phyloP scores from a whole-genome alignment of 2,329 filamentous ascomycete species.

The Cladobotryum protrusum region DNA sequence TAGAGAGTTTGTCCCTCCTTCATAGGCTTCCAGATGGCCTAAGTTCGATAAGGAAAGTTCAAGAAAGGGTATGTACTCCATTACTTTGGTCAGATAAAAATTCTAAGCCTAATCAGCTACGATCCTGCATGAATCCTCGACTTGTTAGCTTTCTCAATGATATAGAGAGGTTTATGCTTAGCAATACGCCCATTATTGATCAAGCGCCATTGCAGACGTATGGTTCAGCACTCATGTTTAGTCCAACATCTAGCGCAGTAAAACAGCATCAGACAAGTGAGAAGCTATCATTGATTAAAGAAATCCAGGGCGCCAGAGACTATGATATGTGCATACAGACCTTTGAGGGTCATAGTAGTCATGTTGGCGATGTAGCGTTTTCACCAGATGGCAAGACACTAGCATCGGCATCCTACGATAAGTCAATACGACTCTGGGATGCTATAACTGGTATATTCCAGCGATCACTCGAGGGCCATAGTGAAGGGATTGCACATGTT shows the following conservation, averaged over 20 bases:
- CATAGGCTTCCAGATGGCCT: constrained; percentile 9
- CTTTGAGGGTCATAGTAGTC: constrained; percentile 14
- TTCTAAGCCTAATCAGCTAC: background rate
- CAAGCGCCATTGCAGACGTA: constrained; percentile 28
- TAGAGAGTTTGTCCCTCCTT: constrained; percentile 14
- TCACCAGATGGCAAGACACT: constrained; percentile 15
- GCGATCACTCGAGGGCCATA: constrained; percentile 16
- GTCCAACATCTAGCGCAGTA: constrained; percentile 19
- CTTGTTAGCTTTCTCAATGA: constrained; percentile 23
- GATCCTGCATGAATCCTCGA: constrained; percentile 1
- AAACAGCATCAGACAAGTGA: constrained; percentile 14
- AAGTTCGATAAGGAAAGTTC: constrained; percentile 6
- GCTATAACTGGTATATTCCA: constrained; percentile 6
- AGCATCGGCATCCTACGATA: constrained; percentile 15
- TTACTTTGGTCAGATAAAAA: background rate
- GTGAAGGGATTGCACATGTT: constrained; percentile 9
- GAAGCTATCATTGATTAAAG: constrained; percentile 14
- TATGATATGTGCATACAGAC: constrained; percentile 12
- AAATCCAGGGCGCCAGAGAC: background rate
- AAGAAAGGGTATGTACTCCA: constrained; percentile 1
- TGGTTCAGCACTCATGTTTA: constrained; percentile 27
- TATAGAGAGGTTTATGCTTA: constrained; percentile 19
- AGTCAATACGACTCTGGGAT: constrained; percentile 16
- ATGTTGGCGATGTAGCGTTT: constrained; percentile 14
- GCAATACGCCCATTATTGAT: constrained; percentile 21